Base-by-base conservation (phyloP, 805 yeast genomes). In the Torulaspora maleeae region DNA sequence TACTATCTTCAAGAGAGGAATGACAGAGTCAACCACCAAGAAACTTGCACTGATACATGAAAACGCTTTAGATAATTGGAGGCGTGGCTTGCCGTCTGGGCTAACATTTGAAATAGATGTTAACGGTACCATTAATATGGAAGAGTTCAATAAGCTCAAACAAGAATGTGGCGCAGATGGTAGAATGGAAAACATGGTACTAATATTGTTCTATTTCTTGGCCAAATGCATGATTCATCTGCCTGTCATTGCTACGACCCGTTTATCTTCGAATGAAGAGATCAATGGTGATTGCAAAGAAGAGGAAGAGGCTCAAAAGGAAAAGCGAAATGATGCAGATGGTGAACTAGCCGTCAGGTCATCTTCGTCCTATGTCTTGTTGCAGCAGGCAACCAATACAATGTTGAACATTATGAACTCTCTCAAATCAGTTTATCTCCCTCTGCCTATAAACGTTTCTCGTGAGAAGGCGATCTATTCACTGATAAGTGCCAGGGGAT, bases 31-130 rank as follows among this genome's bases (percentile, higher is more conserved):
- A 4, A 44, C 51, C 7, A 52, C 61, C 3, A 54, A 56, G 43
- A 59, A 57, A 30, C 52, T 54, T 3, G 58, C 66, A 3, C 47
- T 69, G 24, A 59, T 69, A 12, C 73, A 71, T 48, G 96, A 89
- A 58, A 79, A 83, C 53, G 75, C 81, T 55, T 69, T 89, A 38
- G 95, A 88, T 53, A 69, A 77, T 39, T 89, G 96, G 96, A 72
- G 86, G 54, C 68, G 81, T 16, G 85, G 83, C 33, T 68, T 89
- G 33, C 87, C 95, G 1, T 32, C 63, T 0, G 73, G 74, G 32
- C 67, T 86, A 47, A 74, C 72, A 45, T 85, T 87, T 53, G 83
- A 83, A 30, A 66, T 83, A 25, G 86, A 82, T 49, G 75, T 74
- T 13, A 77, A 77, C 55, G 83, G 85, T 1, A 52, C 59, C 15